These are phyloP conservation scores for Ogataea trehalophila DNA, from an alignment of 805 yeast species.

Conservation along the genomic window DNA sequence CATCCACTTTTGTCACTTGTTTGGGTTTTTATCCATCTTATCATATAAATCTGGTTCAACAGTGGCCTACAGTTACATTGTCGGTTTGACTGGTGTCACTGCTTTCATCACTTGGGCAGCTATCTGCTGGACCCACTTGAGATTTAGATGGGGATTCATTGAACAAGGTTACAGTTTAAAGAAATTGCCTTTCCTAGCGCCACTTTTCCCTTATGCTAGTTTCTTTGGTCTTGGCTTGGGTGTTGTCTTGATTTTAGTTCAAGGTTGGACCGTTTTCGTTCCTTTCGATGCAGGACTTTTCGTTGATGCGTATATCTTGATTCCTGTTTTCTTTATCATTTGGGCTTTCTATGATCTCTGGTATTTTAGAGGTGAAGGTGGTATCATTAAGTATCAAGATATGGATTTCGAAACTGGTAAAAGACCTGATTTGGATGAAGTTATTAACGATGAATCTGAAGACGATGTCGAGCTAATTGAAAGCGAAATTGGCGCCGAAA, in stretches of 20 bases:
- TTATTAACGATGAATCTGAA: neutral
- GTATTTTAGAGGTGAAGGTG: slow-evolving; percentile 11
- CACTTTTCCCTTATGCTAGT: slow-evolving; percentile 43
- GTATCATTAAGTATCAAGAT: slow-evolving; percentile 33
- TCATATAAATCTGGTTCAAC: slow-evolving; percentile 53
- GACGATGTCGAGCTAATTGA: neutral
- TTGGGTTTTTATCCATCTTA: slow-evolving; percentile 53
- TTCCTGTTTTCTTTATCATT: slow-evolving; percentile 49
- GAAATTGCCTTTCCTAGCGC: slow-evolving; percentile 24
- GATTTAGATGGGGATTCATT: slow-evolving; percentile 34
- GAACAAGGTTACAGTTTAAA: slow-evolving; percentile 11
- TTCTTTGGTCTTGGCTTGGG: slow-evolving; percentile 47
- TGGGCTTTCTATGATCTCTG: slow-evolving; percentile 20
- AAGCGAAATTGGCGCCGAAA: too few relatives aligned
- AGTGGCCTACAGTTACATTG: slow-evolving; percentile 51
- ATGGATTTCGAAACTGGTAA: slow-evolving; percentile 49
- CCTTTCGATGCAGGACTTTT: slow-evolving; percentile 53
- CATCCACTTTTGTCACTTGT: slow-evolving; percentile 45
- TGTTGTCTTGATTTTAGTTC: slow-evolving; percentile 62
- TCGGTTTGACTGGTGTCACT: slow-evolving; percentile 56
- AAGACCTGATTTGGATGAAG: slow-evolving; percentile 26
- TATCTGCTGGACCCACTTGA: slow-evolving; percentile 46
- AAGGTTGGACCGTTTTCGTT: slow-evolving; percentile 57
- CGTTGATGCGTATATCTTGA: slow-evolving; percentile 55
- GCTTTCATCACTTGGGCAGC: slow-evolving; percentile 62